Evolutionary conservation across 495 filamentous ascomycete species (phyloP), one percentile per base, ranked within the genome.

Genomic region (Penicillium macrosclerotiorum): DNA sequence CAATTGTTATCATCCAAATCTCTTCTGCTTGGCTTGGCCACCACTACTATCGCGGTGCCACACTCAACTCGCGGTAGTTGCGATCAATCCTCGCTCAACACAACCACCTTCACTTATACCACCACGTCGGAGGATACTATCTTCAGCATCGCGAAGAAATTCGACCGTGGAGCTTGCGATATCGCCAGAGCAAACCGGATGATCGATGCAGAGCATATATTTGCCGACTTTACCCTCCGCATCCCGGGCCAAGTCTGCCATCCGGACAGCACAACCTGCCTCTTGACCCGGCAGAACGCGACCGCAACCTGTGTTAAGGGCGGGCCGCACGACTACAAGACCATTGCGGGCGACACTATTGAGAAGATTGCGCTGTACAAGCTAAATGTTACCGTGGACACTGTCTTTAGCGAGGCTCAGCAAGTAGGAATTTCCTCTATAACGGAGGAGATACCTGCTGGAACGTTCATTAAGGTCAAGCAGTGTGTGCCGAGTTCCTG

Each of bases 401-500:
- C 54, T 2, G 22, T 52, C 4, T 33, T 45, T 8, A 37, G 13
- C 17, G 17, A 37, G 9, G 17, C 33, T 9, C 12, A 17, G 12
- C 18, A 37, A 20, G 26, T 18, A 2, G 42, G 34, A 3, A 34
- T 39, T 9, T 30, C 11, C 5, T 38, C 35, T n/a, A 14, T 36
- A 12, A 33, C 27, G 17, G 18, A 38, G 19, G 36, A 38, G 18
- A 22, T 33, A 12, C 25, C 25, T n/a, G 44, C 34, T 35, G 36
- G 36, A 3, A 31, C 25, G 2, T 54, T 43, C 22, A 18, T 61
- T 32, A 61, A 61, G 26, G 14, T 61, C 2, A 41, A 51, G 6
- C 46, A 49, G 42, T 61, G 54, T 25, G 16, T 18, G 18, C 54
- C 57, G 0, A 61, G 53, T 42, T 8, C 19, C 5, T 55, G 54